Percentiles rank a stretch among this genome's conserved stretches.
phyloP scores from a whole-genome alignment of 1,284 basidiomycete species.

The Fomitopsis schrenkii region DNA sequence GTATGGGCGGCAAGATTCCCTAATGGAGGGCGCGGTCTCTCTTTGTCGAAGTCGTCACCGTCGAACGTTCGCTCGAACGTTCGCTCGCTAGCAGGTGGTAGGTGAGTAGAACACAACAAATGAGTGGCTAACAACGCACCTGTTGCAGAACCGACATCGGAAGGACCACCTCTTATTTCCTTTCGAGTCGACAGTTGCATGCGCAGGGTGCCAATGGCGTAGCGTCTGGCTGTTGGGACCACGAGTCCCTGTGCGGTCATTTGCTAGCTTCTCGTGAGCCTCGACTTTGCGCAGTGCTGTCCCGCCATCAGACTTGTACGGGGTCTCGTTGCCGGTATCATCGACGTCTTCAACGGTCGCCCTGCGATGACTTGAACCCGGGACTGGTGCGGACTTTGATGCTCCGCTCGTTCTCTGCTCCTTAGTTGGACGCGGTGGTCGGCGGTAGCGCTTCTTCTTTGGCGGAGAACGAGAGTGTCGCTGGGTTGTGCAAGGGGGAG shows the following conservation, averaged over 20 bases:
- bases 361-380: too few relatives aligned
- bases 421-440: too few relatives aligned
- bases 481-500: too few relatives aligned
- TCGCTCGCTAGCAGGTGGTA: neutral
- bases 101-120: neutral
- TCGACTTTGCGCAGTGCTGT: constrained; percentile 3
- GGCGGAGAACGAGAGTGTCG: too few relatives aligned
- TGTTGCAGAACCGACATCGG: constrained; percentile 1
- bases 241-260: neutral
- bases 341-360: neutral
- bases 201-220: constrained; percentile 5
- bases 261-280: neutral
- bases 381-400: too few relatives aligned
- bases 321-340: neutral
- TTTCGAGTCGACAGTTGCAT: neutral
- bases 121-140: neutral
- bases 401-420: too few relatives aligned
- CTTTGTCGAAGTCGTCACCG: neutral
- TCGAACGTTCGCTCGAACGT: neutral
- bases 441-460: too few relatives aligned
- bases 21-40: neutral
- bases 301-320: neutral
- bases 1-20: neutral
- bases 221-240: constrained; percentile 3
- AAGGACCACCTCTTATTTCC: neutral